Evolutionary conservation across 352 stramenopile species (phyloP), one percentile per base, ranked within the genome.

Genomic region (Phytophthora pinifolia): DNA sequence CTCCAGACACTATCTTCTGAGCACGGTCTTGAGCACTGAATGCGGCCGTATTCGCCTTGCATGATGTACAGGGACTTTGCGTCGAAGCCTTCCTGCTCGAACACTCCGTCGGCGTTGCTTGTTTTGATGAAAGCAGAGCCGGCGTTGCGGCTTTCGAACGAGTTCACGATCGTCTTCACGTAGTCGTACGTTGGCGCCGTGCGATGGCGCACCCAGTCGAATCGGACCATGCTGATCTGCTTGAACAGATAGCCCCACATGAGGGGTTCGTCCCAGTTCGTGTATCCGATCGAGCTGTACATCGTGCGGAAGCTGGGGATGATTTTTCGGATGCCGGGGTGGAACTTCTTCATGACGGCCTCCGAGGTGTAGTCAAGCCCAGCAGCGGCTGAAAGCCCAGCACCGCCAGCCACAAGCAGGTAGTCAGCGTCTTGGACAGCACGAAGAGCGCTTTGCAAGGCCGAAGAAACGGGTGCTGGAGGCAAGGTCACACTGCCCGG

Each of bases 321-420:
- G 1, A 75, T 56, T 29, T 74, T 71, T 10, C 48, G 56, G 18
- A 89, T 67, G 5, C 47, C 65, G 1, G 75, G 64, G 46, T 89
- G 80, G 55, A 80, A 77, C 51, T 79, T 81, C 7, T 72, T 38
- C 67, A 92, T 89, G 22, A 88, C 76, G 32, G 63, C 59, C 29
- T 74, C 57, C 1, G 80, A 88, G 0, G 72, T 87, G 62, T 92
- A 92, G 60, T 89, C 82, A 10, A 89, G 71, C 5, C 83, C 78
- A n/a, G 74, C 76, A 13, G 76, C 77, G 35, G 75, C 83, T 4
- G 74, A 88, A n/a, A 92, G 69, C 0, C 83, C 83, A 2, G 83
- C 78, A 3, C 76, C 80, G 1, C 54, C 76, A 29, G 76, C 67
- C 37, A 92, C 78, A 9, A 92, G 20, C 33, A 92, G 32, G 27